Conservation (phyloP, 441 rosid genomes). For the Gossypium laxum region DNA sequence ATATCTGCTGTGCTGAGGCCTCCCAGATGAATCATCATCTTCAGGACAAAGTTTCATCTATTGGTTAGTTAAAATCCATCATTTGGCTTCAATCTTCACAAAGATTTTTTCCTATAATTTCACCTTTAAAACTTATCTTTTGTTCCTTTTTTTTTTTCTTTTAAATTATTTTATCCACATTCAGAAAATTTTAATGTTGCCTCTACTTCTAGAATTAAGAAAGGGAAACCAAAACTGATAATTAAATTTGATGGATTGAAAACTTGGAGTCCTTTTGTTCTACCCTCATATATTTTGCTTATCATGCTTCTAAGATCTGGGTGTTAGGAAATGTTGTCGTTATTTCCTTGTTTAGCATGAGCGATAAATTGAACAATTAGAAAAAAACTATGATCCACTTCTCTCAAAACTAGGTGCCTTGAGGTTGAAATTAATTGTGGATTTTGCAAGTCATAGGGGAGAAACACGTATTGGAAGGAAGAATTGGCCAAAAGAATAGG, state of each 20-base stretch:
- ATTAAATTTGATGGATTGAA: not conserved
- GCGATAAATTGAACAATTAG: not conserved
- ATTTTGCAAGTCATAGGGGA: not conserved
- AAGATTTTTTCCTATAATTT: not conserved
- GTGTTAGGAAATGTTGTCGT: not conserved
- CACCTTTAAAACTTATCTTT: not conserved
- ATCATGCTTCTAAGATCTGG: not conserved
- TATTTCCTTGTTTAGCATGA: not conserved
- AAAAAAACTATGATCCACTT: not conserved
- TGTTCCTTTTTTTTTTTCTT: not conserved
- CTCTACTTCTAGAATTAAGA: not conserved
- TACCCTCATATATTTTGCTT: not conserved
- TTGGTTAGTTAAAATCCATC: slow-evolving; percentile 45
- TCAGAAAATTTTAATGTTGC: not conserved
- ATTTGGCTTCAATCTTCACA: not conserved
- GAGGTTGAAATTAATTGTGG: not conserved
- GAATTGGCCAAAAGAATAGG: not conserved
- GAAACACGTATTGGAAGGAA: not conserved
- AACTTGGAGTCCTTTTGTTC: not conserved
- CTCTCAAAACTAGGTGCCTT: not conserved
- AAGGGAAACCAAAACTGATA: not conserved
- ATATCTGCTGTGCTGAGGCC: slow-evolving; percentile 34
- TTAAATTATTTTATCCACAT: not conserved
- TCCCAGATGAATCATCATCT: slow-evolving; percentile 28
- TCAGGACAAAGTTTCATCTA: slow-evolving; percentile 47